phyloP scores from a whole-genome alignment of 2,329 filamentous ascomycete species.

The Metarhizium robertsii region DNA sequence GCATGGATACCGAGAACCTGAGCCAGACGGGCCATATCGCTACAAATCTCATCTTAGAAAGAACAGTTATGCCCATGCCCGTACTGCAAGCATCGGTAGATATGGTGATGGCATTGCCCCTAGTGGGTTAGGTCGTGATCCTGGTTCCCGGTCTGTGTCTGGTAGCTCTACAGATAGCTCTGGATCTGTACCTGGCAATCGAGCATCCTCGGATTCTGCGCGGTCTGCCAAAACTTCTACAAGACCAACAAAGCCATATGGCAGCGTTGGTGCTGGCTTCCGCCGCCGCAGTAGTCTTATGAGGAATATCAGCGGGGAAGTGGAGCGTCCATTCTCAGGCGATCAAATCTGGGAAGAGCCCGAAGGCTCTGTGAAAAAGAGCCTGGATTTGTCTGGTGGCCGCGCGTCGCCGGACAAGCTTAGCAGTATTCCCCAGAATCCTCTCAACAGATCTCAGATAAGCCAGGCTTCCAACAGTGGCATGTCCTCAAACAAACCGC shows the following conservation, averaged over 20 bases:
- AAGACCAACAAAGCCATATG: slow-evolving; percentile 30
- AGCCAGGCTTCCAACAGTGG: slow-evolving; percentile 23
- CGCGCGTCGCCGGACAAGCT: slow-evolving; percentile 24
- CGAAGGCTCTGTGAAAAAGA: slow-evolving; percentile 29
- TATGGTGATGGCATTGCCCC: slow-evolving; percentile 30
- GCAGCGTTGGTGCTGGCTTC: slow-evolving; percentile 28
- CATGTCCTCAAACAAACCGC: slow-evolving; percentile 19
- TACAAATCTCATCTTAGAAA: slow-evolving; percentile 62
- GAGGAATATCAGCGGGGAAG: slow-evolving; percentile 61
- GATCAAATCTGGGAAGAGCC: slow-evolving; percentile 89
- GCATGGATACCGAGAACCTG: slow-evolving; percentile 38
- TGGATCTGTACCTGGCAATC: slow-evolving; percentile 23
- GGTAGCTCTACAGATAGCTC: slow-evolving; percentile 43
- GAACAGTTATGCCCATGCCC: slow-evolving; percentile 61
- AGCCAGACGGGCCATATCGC: slow-evolving; percentile 51
- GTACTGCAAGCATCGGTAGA: slow-evolving; percentile 48
- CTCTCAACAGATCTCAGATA: slow-evolving; percentile 25
- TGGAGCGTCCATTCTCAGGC: slow-evolving; percentile 58
- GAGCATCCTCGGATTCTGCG: slow-evolving; percentile 15
- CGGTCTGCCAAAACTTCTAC: slow-evolving; percentile 9
- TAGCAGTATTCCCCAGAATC: slow-evolving; percentile 22
- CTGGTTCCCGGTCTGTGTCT: slow-evolving; percentile 36
- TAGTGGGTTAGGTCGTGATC: slow-evolving; percentile 35
- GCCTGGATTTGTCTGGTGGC: slow-evolving; percentile 12
- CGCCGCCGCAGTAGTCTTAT: slow-evolving; percentile 56